Evolutionary conservation across 176 grass and related monocot genomes (phyloP).

Genomic region (Neostapfia colusana): DNA sequence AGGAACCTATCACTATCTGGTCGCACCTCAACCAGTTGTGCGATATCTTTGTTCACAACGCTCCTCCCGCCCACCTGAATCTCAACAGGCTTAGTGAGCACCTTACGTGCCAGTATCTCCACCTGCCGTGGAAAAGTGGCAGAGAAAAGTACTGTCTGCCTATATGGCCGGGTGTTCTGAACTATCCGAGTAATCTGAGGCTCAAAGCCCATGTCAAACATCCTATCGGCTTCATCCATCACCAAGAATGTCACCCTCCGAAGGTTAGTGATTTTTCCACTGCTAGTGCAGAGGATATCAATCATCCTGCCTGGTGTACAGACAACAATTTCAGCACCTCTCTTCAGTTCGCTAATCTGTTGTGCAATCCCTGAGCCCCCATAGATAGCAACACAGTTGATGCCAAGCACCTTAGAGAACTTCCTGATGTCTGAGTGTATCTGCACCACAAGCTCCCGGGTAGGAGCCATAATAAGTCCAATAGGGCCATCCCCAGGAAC

Average conservation of each 20-base stretch:
- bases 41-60: constrained; percentile 94
- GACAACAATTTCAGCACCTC: constrained; percentile 90
- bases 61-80: constrained; percentile 96
- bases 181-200: constrained; percentile 91
- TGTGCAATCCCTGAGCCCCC: constrained; percentile 96
- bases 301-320: constrained; percentile 98
- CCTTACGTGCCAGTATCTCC: constrained; percentile 82
- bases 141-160: constrained; percentile 92
- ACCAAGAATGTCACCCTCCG: constrained; percentile 90
- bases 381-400: constrained; percentile 91
- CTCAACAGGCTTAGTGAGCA: constrained; percentile 83
- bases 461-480: constrained; percentile 93
- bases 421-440: constrained; percentile 93
- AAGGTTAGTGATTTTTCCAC: constrained; percentile 94
- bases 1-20: constrained; percentile 76
- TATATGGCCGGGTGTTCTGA: constrained; percentile 81
- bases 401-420: constrained; percentile 78
- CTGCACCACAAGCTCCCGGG: constrained; percentile 91
- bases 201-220: constrained; percentile 99
- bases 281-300: constrained; percentile 89
- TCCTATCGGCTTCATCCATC: constrained; percentile 97
- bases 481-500: constrained; percentile 89
- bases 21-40: constrained; percentile 82
- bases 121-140: constrained; percentile 96
- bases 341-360: constrained; percentile 95